Evolutionary conservation across 139 green algal genomes (phyloP).

Genomic region (Haematococcus lacustris): DNA sequence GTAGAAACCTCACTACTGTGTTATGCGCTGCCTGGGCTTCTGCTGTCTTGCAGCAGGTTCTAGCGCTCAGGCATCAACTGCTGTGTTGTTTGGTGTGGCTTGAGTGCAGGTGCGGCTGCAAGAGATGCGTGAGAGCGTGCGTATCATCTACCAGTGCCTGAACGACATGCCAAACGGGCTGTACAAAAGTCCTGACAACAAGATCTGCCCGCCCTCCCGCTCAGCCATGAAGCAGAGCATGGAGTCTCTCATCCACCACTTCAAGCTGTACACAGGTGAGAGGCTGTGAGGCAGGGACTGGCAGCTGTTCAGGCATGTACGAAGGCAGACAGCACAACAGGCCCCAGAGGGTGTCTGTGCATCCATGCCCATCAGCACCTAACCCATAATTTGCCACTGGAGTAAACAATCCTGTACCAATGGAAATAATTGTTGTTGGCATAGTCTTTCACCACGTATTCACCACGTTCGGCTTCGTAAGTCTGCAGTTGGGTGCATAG

Average conservation of each 20-base stretch:
- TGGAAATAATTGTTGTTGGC: too few species aligned
- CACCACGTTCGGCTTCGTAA: too few species aligned
- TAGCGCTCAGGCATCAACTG: slow-evolving; percentile 56
- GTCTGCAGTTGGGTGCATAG: too few species aligned
- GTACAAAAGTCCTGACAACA: slow-evolving; percentile 67
- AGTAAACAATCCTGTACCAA: too few species aligned
- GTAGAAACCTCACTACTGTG: too few species aligned
- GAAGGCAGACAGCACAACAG: background rate
- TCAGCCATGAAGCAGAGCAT: slow-evolving; percentile 79
- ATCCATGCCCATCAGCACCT: too few species aligned
- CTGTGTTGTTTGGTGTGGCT: too few species aligned
- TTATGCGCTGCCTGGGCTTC: too few species aligned
- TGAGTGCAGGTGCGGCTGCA: slow-evolving; percentile 33
- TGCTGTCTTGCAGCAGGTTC: too few species aligned
- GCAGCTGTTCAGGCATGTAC: background rate
- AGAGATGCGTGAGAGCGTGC: slow-evolving; percentile 76
- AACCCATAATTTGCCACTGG: too few species aligned
- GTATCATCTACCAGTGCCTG: slow-evolving; percentile 78
- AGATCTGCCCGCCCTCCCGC: slow-evolving; percentile 41
- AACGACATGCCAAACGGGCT: slow-evolving; percentile 72
- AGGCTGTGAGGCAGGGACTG: too few species aligned
- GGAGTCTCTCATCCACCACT: slow-evolving; percentile 82
- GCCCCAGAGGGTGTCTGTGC: background rate
- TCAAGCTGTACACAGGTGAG: slow-evolving; percentile 58
- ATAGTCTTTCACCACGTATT: too few species aligned